Evolutionary conservation across 2,329 filamentous ascomycete species (phyloP).

Genomic region (Thelonectria rubi): DNA sequence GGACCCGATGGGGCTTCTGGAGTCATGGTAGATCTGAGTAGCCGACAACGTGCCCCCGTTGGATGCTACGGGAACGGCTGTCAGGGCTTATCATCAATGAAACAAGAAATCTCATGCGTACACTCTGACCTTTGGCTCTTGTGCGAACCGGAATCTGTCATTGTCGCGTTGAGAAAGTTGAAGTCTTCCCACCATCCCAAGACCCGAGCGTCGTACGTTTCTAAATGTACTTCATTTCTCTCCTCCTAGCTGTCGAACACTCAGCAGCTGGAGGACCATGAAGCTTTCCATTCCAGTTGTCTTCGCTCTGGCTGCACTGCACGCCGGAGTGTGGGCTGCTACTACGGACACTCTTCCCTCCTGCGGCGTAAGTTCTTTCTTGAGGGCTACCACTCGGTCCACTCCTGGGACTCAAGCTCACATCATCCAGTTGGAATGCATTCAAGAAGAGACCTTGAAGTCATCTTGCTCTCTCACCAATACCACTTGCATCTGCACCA

Average conservation of each 20-base stretch:
- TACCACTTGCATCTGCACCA: slow-evolving; percentile 36
- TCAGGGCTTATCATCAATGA: background rate
- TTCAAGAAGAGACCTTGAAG: slow-evolving; percentile 19
- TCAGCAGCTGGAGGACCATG: slow-evolving; percentile 20
- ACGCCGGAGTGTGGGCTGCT: slow-evolving; percentile 26
- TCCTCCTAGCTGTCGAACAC: background rate
- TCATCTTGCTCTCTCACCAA: slow-evolving; percentile 29
- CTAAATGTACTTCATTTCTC: background rate
- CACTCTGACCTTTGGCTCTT: background rate
- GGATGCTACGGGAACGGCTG: background rate
- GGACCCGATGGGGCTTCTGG: too few relatives aligned
- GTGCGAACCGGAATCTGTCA: background rate
- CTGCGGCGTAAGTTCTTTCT: slow-evolving; percentile 22
- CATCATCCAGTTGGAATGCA: slow-evolving; percentile 31
- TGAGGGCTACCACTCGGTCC: background rate
- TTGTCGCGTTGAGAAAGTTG: background rate
- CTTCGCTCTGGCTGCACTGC: slow-evolving; percentile 25
- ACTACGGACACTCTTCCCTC: slow-evolving; percentile 24
- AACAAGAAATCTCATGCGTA: background rate
- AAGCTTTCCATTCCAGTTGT: slow-evolving; percentile 16
- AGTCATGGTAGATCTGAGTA: too few relatives aligned
- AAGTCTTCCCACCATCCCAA: background rate
- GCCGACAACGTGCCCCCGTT: too few relatives aligned
- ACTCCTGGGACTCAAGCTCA: slow-evolving; percentile 9
- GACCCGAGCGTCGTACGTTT: background rate